Percentiles rank a stretch among this genome's conserved stretches.
phyloP scores from a whole-genome alignment of 225 moss, liverwort and hornwort species.

The Antitrichia curtipendula region DNA sequence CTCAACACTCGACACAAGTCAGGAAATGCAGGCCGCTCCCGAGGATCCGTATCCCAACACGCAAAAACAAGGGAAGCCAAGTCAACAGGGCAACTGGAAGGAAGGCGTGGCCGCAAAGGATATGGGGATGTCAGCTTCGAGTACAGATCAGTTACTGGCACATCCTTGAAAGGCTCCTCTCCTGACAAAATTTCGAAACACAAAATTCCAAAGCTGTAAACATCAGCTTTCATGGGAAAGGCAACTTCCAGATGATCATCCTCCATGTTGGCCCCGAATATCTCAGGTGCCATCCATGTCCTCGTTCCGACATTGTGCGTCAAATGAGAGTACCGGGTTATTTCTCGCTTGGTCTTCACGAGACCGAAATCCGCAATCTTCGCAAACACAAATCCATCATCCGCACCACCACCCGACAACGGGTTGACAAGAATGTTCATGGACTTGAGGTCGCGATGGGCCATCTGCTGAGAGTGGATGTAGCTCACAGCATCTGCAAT shows the following conservation, averaged over 20 bases:
- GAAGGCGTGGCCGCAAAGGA: background rate
- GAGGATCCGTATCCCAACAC: slow-evolving; percentile 8
- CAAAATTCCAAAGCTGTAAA: slow-evolving; percentile 4
- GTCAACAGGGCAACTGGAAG: background rate
- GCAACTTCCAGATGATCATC: background rate
- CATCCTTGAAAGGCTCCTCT: background rate
- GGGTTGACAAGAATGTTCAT: background rate
- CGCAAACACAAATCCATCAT: background rate
- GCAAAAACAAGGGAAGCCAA: background rate
- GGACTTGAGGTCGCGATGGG: background rate
- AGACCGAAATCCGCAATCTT: slow-evolving; percentile 2
- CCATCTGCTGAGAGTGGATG: background rate
- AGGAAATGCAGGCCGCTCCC: background rate
- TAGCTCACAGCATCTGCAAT: background rate
- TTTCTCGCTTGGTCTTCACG: background rate
- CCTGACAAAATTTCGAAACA: background rate
- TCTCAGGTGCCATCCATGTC: background rate
- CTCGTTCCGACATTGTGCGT: background rate
- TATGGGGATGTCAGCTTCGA: background rate
- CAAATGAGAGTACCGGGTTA: background rate
- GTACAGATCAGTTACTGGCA: background rate
- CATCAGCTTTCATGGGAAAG: background rate
- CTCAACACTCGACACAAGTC: background rate
- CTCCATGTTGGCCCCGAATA: background rate
- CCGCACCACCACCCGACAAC: background rate